Evolutionary conservation across 768 basidiomycete species (phyloP).

Genomic region (Rhizopogon roseolus): DNA sequence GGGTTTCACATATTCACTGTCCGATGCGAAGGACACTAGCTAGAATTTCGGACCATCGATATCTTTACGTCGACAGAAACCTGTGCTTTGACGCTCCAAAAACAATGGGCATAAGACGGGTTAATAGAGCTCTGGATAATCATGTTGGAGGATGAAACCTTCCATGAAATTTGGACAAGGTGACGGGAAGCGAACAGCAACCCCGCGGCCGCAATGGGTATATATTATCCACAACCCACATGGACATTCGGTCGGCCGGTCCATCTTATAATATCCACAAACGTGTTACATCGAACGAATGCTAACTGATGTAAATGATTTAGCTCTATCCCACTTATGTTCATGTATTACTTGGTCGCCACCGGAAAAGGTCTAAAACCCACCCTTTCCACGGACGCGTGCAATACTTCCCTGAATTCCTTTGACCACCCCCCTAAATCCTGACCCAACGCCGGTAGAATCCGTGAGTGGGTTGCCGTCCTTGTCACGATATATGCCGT

Average conservation of each 20-base stretch:
- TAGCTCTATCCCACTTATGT: background rate
- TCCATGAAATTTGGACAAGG: background rate
- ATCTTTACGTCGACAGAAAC: too few species aligned
- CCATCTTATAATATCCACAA: background rate
- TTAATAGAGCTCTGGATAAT: too few species aligned
- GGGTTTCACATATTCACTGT: background rate
- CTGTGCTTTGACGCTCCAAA: too few species aligned
- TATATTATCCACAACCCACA: background rate
- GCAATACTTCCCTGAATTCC: slow-evolving; percentile 38
- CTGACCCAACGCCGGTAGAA: slow-evolving; percentile 33
- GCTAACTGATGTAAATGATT: background rate
- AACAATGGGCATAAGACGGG: too few species aligned
- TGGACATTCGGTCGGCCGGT: background rate
- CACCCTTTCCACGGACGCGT: slow-evolving; percentile 37
- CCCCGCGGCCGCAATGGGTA: background rate
- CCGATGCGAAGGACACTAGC: too few species aligned
- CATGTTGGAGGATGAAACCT: too few species aligned
- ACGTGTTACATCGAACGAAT: background rate
- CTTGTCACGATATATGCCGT: slow-evolving; percentile 55
- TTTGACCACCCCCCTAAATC: slow-evolving; percentile 34
- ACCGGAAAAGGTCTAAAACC: slow-evolving; percentile 20
- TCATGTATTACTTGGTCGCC: background rate
- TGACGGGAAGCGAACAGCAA: background rate
- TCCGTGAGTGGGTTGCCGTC: slow-evolving; percentile 37
- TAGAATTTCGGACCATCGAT: too few species aligned